phyloP scores from a whole-genome alignment of 805 yeast genomes.

The Kodamaea laetipori region DNA sequence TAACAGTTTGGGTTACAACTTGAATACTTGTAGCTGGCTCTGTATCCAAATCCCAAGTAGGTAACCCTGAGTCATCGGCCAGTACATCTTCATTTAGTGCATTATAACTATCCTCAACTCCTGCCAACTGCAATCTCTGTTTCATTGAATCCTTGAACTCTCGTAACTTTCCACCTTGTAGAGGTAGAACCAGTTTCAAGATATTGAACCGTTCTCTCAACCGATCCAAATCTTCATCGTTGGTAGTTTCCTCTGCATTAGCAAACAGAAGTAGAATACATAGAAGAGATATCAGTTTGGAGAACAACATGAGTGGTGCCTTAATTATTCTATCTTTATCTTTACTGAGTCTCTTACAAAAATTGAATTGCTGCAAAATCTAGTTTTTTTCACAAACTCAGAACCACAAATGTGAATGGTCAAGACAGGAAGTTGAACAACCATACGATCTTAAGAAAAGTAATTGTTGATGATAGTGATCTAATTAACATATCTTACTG shows the following conservation, averaged over 20 bases:
- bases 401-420: background rate
- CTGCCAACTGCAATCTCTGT: slow-evolving; percentile 1
- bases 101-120: background rate
- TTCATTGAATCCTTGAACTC: slow-evolving; percentile 6
- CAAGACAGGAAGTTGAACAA: background rate
- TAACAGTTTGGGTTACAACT: slow-evolving; percentile 4
- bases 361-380: slow-evolving; percentile 6
- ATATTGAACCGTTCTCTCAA: slow-evolving; percentile 9
- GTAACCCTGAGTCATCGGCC: no score
- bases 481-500: no score
- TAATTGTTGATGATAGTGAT: no score
- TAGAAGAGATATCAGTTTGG: background rate
- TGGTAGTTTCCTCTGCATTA: background rate
- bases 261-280: background rate
- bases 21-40: background rate
- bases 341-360: background rate
- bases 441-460: no score
- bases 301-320: background rate
- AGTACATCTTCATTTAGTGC: no score
- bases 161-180: slow-evolving; percentile 4
- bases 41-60: no score
- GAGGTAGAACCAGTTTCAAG: slow-evolving; percentile 10
- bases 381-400: slow-evolving; percentile 4
- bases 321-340: background rate
- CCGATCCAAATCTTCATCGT: background rate